Percentiles rank a stretch among this genome's conserved stretches.
Evolutionary conservation across 2,329 filamentous ascomycete genomes (phyloP).

Genomic region (Exophiala xenobiotica): DNA sequence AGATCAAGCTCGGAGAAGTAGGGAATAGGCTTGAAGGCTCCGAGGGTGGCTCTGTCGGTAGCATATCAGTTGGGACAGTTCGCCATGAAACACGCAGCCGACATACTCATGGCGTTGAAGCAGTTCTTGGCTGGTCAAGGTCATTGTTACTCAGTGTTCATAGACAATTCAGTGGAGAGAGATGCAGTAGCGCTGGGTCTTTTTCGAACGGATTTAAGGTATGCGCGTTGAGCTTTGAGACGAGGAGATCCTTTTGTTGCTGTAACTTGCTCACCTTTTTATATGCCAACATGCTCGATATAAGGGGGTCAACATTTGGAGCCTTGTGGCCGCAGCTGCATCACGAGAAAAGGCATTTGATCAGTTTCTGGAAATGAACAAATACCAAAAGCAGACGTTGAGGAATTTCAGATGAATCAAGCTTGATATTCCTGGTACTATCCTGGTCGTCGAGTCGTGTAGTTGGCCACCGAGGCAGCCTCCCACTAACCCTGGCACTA

Average conservation of each 20-base stretch:
- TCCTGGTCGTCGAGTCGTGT: background rate
- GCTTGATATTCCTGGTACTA: background rate
- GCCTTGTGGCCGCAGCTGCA: background rate
- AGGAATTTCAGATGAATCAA: background rate
- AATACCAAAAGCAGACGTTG: background rate
- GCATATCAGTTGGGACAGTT: background rate
- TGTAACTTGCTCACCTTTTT: background rate
- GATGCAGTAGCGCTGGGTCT: background rate
- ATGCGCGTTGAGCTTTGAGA: too few relatives aligned
- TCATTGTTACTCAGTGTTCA: background rate
- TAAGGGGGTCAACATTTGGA: too few relatives aligned
- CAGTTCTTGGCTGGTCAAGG: conserved; percentile 10
- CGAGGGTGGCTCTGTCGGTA: conserved; percentile 5
- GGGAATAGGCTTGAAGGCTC: conserved; percentile 8
- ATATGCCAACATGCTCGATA: too few relatives aligned
- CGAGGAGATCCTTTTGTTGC: too few relatives aligned
- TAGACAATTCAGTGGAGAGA: background rate
- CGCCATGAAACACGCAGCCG: too few relatives aligned
- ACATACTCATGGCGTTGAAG: conserved; percentile 16
- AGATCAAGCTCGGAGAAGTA: conserved; percentile 9
- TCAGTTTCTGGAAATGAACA: background rate
- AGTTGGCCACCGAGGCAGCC: background rate
- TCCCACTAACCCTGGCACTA: background rate
- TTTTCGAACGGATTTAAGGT: background rate
- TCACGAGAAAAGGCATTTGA: background rate